A percentile compares a stretch with the other conserved stretches of the same genome.
Conservation (phyloP, 345 rosid genomes). For the Cochlearia excelsa region DNA sequence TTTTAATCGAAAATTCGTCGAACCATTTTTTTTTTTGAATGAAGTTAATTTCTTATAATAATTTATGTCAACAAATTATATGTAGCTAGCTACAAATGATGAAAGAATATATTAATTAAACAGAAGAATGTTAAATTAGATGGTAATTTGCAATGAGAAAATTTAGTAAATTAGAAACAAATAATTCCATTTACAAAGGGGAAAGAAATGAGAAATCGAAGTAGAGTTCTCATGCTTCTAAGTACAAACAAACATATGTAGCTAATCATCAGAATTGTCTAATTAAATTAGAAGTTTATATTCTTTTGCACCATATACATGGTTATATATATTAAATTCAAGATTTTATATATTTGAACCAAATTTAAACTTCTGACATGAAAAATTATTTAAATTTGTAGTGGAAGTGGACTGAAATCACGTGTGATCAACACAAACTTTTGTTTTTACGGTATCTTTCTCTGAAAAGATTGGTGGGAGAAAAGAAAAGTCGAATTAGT, state of each 20-base stretch:
- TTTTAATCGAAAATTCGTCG: neutral
- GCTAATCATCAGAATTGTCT: no score
- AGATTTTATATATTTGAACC: neutral
- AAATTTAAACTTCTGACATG: neutral
- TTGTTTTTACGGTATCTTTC: slow-evolving; percentile 24
- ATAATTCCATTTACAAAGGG: no score
- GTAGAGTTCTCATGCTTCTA: no score
- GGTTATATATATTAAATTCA: neutral
- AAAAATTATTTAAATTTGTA: slow-evolving; percentile 15
- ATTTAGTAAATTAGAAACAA: no score
- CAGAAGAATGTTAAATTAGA: no score
- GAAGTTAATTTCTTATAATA: neutral
- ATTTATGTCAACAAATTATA: neutral
- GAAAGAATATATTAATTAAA: no score
- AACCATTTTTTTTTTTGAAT: no score
- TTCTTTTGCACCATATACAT: neutral
- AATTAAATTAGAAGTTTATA: neutral
- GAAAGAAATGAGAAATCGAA: no score
- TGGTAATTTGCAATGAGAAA: no score
- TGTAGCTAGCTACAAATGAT: no score
- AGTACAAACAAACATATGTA: no score
- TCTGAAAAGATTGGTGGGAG: slow-evolving; percentile 32
- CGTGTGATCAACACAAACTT: slow-evolving; percentile 30
- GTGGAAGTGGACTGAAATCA: slow-evolving; percentile 32
- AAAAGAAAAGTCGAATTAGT: slow-evolving; percentile 24